These are phyloP conservation scores for Fusarium sp. DNA, from an alignment of 2,329 filamentous ascomycete species.

Conservation along the genomic window DNA sequence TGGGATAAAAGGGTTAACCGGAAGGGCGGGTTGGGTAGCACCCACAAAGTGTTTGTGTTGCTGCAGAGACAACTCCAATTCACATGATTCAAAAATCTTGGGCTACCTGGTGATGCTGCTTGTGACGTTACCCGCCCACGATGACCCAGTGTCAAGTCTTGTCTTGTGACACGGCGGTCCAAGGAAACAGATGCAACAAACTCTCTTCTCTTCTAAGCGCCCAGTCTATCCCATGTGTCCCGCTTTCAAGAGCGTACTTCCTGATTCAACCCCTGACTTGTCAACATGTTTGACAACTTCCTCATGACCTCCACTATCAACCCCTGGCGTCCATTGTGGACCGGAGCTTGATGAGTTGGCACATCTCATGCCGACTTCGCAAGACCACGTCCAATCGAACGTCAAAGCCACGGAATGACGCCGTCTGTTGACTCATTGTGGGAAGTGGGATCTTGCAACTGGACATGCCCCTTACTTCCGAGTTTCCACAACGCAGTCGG, in stretches of 20 bases:
- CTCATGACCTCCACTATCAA: neutral
- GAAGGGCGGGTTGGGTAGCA: conserved; percentile 7
- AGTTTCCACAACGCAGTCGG: neutral
- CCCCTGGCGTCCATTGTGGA: neutral
- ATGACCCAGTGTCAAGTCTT: neutral
- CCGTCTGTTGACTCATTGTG: neutral
- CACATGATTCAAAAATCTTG: conserved; percentile 30
- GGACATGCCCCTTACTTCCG: neutral
- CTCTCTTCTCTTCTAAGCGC: neutral
- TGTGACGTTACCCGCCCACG: neutral
- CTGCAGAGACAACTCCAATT: conserved; percentile 42
- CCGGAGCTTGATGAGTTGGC: neutral
- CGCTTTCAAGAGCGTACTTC: neutral
- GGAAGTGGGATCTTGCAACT: neutral
- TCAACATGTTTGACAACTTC: neutral
- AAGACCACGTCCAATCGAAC: neutral
- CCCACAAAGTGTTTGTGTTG: conserved; percentile 7
- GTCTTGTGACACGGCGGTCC: neutral
- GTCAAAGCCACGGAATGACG: neutral
- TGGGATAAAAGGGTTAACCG: conserved; percentile 11
- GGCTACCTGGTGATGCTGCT: neutral
- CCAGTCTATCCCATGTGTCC: neutral
- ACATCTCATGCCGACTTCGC: neutral
- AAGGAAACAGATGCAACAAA: neutral
- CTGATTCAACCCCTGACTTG: neutral